Base-by-base conservation (phyloP, 495 filamentous ascomycete species). In the Annulohypoxylon bovei region DNA sequence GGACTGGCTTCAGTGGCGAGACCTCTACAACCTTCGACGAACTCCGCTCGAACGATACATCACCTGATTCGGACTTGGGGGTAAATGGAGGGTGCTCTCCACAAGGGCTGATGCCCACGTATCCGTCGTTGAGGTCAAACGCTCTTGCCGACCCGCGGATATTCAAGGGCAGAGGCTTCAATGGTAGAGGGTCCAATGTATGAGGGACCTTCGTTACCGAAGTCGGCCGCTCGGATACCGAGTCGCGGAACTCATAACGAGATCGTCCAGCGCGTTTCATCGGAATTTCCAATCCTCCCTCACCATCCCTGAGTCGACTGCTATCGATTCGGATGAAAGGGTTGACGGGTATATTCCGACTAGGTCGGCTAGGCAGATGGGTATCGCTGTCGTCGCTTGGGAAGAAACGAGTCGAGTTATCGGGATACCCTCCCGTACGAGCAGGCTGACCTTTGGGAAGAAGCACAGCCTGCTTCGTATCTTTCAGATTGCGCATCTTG, bases 351-450 rank as follows among this genome's bases (percentile, higher is more conserved):
- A 75, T n/a, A 12, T 68, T 77, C 6, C 68, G 71, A 0, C 70
- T 60, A 12, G 20, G 6, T 3, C 8, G 30, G 30, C 30, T 4
- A 32, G 30, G 33, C 6, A 37, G 23, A 25, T 5, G 46, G 11
- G 3, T 4, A 14, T 6, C 12, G 7, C 22, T 16, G 1, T 46
- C 6, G 42, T 7, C 16, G 7, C 8, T 46, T 23, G 63, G 66
- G 49, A 74, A 73, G 4, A 65, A 50, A 1, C 72, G 73, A 28
- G 39, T 44, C 6, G 77, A 75, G 37, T 78, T 70, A 14, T 75
- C 67, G 3, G 69, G 72, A 37, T 73, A 77, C n/a, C 70, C 76
- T 39, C 75, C 79, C 25, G 71, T 62, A 14, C 74, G 52, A 44
- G 75, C 71, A 6, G 64, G 44, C 4, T 71, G 64, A 2, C 71